phyloP scores from a whole-genome alignment of 257 asterid species.

The Eustoma russellianum region DNA sequence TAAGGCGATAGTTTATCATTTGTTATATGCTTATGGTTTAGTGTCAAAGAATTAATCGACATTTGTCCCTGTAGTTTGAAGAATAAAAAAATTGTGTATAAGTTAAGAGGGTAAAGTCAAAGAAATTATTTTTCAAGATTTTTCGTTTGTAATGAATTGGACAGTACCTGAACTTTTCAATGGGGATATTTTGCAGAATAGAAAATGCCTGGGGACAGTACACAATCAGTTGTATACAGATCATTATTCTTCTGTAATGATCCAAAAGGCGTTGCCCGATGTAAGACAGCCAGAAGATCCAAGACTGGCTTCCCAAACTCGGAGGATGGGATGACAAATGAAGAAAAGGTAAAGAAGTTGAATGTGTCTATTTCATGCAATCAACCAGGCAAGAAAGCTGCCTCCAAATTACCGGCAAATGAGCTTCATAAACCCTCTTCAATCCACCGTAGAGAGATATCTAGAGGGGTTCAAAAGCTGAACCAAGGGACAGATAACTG shows the following conservation, averaged over 20 bases:
- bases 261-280: slow-evolving; percentile 59
- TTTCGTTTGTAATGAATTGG: slow-evolving; percentile 10
- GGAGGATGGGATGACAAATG: slow-evolving; percentile 12
- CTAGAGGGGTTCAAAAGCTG: slow-evolving; percentile 46
- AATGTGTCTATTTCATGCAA: slow-evolving; percentile 15
- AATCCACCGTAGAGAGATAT: slow-evolving; percentile 51
- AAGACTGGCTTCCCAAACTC: slow-evolving; percentile 25
- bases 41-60: slow-evolving; percentile 13
- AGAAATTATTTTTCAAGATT: background rate
- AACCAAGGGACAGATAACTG: slow-evolving; percentile 33
- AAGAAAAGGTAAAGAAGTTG: slow-evolving; percentile 12
- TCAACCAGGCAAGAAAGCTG: slow-evolving; percentile 16
- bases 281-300: slow-evolving; percentile 43
- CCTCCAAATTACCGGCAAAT: slow-evolving; percentile 15
- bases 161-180: slow-evolving; percentile 26
- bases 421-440: slow-evolving; percentile 31
- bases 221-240: slow-evolving; percentile 52
- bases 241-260: slow-evolving; percentile 66
- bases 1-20: slow-evolving; percentile 33
- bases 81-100: slow-evolving; percentile 15
- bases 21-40: slow-evolving; percentile 7
- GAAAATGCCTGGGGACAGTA: slow-evolving; percentile 61
- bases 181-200: slow-evolving; percentile 11
- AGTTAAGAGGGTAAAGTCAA: slow-evolving; percentile 18
- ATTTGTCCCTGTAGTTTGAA: slow-evolving; percentile 10